phyloP scores from a whole-genome alignment of 371 early-diverging fungal genomes.

The Actinomucor elegans region DNA sequence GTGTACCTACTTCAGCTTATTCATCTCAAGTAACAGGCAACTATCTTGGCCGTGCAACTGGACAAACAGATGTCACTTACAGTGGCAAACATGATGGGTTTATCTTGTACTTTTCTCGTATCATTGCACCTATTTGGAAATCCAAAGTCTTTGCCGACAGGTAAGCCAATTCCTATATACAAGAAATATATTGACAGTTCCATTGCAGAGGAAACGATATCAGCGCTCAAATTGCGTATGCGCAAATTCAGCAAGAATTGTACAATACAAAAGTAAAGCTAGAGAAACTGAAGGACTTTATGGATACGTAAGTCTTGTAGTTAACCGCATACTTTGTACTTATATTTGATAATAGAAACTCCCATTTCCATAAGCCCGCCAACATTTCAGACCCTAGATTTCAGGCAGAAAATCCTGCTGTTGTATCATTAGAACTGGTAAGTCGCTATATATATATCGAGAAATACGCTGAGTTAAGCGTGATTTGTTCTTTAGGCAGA shows the following conservation, averaged over 20 bases:
- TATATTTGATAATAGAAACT: conserved; percentile 19
- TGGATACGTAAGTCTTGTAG: conserved; percentile 38
- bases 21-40: conserved; percentile 6
- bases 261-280: conserved; percentile 49
- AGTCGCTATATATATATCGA: neutral
- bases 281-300: conserved; percentile 43
- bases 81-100: conserved; percentile 80
- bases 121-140: conserved; percentile 80
- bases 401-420: conserved; percentile 23
- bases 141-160: conserved; percentile 39
- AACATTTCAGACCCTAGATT: conserved; percentile 27
- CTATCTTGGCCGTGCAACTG: conserved; percentile 34
- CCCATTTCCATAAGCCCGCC: conserved; percentile 27
- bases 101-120: conserved; percentile 72
- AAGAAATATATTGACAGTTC: too few relatives aligned
- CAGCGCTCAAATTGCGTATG: neutral
- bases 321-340: neutral
- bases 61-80: conserved; percentile 44
- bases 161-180: too few relatives aligned
- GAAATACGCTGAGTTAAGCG: too few relatives aligned
- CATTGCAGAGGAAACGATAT: neutral
- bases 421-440: conserved; percentile 26
- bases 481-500: too few relatives aligned
- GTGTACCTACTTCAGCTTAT: conserved; percentile 41
- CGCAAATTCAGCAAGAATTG: conserved; percentile 24